Evolutionary conservation across 169 alveolate genomes (phyloP).

Genomic region (Blepharisma undulans): DNA sequence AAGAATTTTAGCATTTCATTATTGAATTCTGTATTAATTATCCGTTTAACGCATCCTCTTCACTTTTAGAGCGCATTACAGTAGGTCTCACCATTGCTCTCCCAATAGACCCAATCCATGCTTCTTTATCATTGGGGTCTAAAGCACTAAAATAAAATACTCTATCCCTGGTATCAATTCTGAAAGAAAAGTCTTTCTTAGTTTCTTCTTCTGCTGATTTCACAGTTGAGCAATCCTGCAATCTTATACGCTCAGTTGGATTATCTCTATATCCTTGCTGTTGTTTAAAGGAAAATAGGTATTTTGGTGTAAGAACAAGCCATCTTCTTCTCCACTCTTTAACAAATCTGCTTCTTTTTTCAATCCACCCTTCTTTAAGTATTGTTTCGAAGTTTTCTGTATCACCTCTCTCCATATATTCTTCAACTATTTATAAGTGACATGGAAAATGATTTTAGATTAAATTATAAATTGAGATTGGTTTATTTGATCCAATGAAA

Average conservation of each 20-base stretch:
- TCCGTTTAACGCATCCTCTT: slow-evolving; percentile 34
- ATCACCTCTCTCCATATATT: neutral
- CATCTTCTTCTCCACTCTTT: slow-evolving; percentile 86
- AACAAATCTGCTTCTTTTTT: slow-evolving; percentile 73
- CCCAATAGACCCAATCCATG: slow-evolving; percentile 86
- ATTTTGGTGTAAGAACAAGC: slow-evolving; percentile 77
- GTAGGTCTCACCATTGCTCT: slow-evolving; percentile 72
- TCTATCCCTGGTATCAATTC: slow-evolving; percentile 77
- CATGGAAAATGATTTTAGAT: neutral
- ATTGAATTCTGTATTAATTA: neutral
- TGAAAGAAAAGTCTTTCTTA: slow-evolving; percentile 71
- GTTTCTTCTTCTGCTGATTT: slow-evolving; percentile 81
- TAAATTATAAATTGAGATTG: neutral
- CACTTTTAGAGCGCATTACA: slow-evolving; percentile 37
- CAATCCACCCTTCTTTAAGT: slow-evolving; percentile 82
- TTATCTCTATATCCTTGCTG: slow-evolving; percentile 51
- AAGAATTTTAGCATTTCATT: too few relatives aligned
- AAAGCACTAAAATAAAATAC: slow-evolving; percentile 70
- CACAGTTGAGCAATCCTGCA: slow-evolving; percentile 77
- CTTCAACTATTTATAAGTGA: neutral
- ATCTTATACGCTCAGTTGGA: slow-evolving; percentile 71
- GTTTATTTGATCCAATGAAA: neutral
- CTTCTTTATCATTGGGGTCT: slow-evolving; percentile 71
- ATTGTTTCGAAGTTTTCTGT: slow-evolving; percentile 1
- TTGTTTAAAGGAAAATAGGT: slow-evolving; percentile 74